phyloP scores from a whole-genome alignment of 2,329 filamentous ascomycete species.

The Colletotrichum sp. region DNA sequence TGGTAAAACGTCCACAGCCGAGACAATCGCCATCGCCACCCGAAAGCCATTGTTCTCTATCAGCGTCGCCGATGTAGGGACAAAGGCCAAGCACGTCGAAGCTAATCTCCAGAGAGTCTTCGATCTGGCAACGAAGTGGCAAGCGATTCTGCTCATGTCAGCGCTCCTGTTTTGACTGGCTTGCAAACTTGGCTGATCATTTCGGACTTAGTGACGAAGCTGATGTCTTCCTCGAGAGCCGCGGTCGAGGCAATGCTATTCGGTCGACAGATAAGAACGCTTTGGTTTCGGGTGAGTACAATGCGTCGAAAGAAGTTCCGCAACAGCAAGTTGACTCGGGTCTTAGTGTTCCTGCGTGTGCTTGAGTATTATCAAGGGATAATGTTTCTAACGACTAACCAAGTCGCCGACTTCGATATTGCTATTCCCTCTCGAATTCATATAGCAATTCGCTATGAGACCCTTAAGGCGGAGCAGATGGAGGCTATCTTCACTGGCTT shows the following conservation, averaged over 20 bases:
- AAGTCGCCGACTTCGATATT: not conserved
- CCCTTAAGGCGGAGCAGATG: not conserved
- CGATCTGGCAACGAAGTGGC: not conserved
- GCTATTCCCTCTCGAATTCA: not conserved
- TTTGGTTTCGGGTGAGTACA: not conserved
- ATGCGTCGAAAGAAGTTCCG: not conserved
- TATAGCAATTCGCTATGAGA: not conserved
- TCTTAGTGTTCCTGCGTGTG: not conserved
- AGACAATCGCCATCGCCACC: conserved; percentile 12
- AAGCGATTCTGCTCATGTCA: not conserved
- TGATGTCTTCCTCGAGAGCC: not conserved
- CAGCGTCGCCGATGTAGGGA: conserved; percentile 10
- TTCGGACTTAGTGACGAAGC: not conserved
- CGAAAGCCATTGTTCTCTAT: conserved; percentile 15
- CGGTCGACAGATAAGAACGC: not conserved
- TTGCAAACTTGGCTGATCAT: not conserved
- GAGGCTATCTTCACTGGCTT: conserved; percentile 13
- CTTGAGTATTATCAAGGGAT: not conserved
- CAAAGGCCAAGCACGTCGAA: not conserved
- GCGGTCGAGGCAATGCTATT: not conserved
- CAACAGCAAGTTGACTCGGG: not conserved
- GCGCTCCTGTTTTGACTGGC: not conserved
- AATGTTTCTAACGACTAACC: not conserved
- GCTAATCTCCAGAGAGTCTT: not conserved
- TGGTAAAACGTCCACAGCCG: conserved; percentile 19